phyloP scores from a whole-genome alignment of 2,329 filamentous ascomycete species.

The Westerdykella sp. region DNA sequence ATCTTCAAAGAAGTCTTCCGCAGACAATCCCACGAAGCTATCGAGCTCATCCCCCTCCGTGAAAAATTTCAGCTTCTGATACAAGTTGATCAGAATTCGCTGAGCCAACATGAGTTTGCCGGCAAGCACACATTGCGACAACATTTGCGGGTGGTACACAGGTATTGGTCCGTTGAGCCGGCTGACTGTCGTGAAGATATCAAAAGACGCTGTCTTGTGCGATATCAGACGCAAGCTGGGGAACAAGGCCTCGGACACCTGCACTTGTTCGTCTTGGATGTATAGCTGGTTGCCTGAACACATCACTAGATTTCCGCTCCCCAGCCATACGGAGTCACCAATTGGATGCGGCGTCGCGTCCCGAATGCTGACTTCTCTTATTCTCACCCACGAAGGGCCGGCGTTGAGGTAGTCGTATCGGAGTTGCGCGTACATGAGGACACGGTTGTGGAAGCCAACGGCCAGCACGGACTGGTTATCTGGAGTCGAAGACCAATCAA shows the following conservation, averaged over 20 bases:
- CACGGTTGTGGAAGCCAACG: constrained; percentile 83
- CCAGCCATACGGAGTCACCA: constrained; percentile 87
- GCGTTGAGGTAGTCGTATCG: constrained; percentile 88
- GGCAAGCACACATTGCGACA: constrained; percentile 77
- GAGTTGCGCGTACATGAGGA: constrained; percentile 77
- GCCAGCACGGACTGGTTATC: constrained; percentile 84
- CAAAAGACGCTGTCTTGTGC: constrained; percentile 48
- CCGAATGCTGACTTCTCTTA: constrained; percentile 74
- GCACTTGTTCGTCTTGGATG: constrained; percentile 70
- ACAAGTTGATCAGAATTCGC: constrained; percentile 63
- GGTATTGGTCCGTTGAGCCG: constrained; percentile 81
- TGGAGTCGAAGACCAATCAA: constrained; percentile 91
- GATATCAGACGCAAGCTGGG: constrained; percentile 49
- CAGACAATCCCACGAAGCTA: constrained; percentile 59
- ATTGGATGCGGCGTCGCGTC: constrained; percentile 84
- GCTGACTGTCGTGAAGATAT: constrained; percentile 76
- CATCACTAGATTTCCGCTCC: constrained; percentile 76
- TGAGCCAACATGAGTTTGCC: constrained; percentile 71
- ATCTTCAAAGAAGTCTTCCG: constrained; percentile 45
- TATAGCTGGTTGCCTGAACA: constrained; percentile 90
- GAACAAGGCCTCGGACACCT: constrained; percentile 55
- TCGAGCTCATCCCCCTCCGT: constrained; percentile 75
- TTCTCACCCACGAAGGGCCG: constrained; percentile 80
- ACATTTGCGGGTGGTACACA: constrained; percentile 84
- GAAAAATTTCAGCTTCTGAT: constrained; percentile 74